Evolutionary conservation across 441 rosid species (phyloP), one percentile per base, ranked within the genome.

Genomic region (Hypseocharis bilobata): DNA sequence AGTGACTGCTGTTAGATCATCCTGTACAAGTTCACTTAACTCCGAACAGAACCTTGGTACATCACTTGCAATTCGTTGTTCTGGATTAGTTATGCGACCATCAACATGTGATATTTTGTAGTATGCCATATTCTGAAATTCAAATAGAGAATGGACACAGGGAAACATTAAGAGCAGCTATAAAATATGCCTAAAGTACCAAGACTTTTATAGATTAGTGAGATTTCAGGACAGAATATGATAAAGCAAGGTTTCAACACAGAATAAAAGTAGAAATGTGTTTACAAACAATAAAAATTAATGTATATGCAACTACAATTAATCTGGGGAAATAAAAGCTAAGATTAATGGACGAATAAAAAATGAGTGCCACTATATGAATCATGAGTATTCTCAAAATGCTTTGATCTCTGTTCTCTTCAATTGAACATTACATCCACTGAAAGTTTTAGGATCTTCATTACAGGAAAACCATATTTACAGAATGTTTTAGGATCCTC

Each of bases 51-150:
- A 88, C 73, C 80, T 88, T 19, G 99, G 99, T 13, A 94, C 84
- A 75, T 94, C 99, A 75, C 98, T 91, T 63, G 99, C 98, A 74
- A 94, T 89, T 67, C 88, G 76, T 81, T 94, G 99, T 76, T 94
- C 98, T 5, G 98, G 99, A 79, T 94, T 81, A 42, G 87, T 78
- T 75, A 94, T 81, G 71, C 99, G 90, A 60, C 92, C 92, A 78
- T 94, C 99, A 65, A 94, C 95, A 66, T 94, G 98, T 64, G 96
- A 89, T 77, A 94, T 81, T 77, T 91, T 94, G 82, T 94, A 94
- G 80, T 94, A 94, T 2, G 88, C 94, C 98, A 94, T 91, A 76
- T 89, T 92, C 99, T 94, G 92, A n/a, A 71, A 80, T 68, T 63
- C 63, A 63, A 61, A 62, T 19, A 73, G 78, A 63, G 63, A 38